Conservation (phyloP, 768 basidiomycete species). For the Pleurotus platypus region DNA sequence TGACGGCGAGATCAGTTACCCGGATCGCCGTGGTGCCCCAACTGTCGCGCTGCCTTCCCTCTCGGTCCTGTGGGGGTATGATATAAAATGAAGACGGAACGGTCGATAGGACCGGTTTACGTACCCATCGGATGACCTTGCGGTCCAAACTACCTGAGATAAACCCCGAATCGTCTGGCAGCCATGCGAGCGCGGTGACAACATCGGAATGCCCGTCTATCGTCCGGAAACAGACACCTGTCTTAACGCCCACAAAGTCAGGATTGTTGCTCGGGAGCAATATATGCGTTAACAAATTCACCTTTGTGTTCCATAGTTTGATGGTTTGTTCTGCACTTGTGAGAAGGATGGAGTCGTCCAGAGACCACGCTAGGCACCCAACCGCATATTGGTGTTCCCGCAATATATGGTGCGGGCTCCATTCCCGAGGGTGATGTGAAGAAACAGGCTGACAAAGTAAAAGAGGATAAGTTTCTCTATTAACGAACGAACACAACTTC, state of each 20-base stretch:
- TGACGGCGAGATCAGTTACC: constrained; percentile 81
- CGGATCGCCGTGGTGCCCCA: constrained; percentile 76
- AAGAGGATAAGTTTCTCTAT: constrained; percentile 4
- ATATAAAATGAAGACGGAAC: not conserved
- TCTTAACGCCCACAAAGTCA: constrained; percentile 39
- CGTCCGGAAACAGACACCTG: constrained; percentile 64
- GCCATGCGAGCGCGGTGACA: constrained; percentile 84
- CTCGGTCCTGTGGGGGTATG: constrained; percentile 52
- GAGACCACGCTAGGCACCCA: constrained; percentile 87
- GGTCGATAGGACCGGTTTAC: constrained; percentile 17
- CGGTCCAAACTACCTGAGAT: constrained; percentile 87
- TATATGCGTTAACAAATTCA: constrained; percentile 25
- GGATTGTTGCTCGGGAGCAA: constrained; percentile 1
- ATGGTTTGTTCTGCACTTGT: constrained; percentile 80
- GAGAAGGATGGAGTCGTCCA: constrained; percentile 80
- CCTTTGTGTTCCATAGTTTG: constrained; percentile 89
- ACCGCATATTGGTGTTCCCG: constrained; percentile 78
- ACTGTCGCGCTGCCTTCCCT: constrained; percentile 64
- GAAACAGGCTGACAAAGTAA: constrained; percentile 36
- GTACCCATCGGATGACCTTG: constrained; percentile 80
- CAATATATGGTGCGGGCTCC: constrained; percentile 56
- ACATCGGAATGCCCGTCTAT: constrained; percentile 75
- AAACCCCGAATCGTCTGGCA: constrained; percentile 87
- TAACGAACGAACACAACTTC: constrained; percentile 5
- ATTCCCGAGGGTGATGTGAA: constrained; percentile 52